Percentiles rank a stretch among this genome's conserved stretches.
Evolutionary conservation across 1,284 basidiomycete species (phyloP).

Genomic region (Phaffia rhodozyma): DNA sequence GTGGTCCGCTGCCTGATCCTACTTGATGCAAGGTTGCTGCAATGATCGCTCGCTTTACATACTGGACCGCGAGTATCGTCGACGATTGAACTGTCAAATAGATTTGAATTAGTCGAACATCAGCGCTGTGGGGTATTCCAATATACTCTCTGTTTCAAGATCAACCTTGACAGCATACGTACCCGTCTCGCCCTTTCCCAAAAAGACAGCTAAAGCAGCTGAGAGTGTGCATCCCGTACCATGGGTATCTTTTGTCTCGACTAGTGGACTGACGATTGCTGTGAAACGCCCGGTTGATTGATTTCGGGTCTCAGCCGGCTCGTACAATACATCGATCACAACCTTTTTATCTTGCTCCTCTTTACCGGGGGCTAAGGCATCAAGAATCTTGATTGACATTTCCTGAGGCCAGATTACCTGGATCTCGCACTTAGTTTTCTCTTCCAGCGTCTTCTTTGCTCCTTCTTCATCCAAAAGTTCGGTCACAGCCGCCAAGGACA

Average conservation of each 20-base stretch:
- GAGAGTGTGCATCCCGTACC: slow-evolving; percentile 90
- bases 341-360: background rate
- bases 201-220: slow-evolving; percentile 60
- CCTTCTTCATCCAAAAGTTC: background rate
- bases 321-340: slow-evolving; percentile 66
- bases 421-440: background rate
- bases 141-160: background rate
- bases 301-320: slow-evolving; percentile 21
- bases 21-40: slow-evolving; percentile 47
- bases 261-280: slow-evolving; percentile 52
- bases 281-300: slow-evolving; percentile 26
- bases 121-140: background rate
- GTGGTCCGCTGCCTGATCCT: slow-evolving; percentile 68
- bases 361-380: background rate
- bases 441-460: background rate
- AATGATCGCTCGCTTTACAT: slow-evolving; percentile 65
- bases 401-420: slow-evolving; percentile 19
- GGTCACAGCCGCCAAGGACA: slow-evolving; percentile 29
- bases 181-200: slow-evolving; percentile 48
- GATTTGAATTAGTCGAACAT: background rate
- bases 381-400: slow-evolving; percentile 2
- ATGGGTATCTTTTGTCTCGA: slow-evolving; percentile 67
- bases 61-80: slow-evolving; percentile 46
- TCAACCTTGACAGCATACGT: slow-evolving; percentile 23
- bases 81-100: slow-evolving; percentile 46